phyloP scores from a whole-genome alignment of 75 land plant species.

The Pinus albicaulis region DNA sequence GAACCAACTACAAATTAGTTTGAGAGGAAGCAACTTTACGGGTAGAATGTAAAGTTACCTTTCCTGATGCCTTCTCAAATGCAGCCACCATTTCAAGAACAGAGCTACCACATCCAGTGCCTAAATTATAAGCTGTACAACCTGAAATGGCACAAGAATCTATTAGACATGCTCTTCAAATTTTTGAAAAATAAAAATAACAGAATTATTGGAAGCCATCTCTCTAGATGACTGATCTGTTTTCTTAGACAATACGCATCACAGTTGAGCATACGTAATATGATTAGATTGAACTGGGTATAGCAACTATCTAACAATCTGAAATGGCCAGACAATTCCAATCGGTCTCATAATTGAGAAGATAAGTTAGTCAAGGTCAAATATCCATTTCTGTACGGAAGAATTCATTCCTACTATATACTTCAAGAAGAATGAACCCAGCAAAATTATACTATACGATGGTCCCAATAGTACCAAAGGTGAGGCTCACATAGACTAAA shows the following conservation, averaged over 20 bases:
- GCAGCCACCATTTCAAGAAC: constrained; percentile 91
- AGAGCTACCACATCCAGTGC: constrained; percentile 86
- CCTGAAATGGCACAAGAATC: constrained; percentile 35
- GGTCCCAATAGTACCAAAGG: too few species aligned
- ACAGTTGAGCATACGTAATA: background rate
- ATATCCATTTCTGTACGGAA: too few species aligned
- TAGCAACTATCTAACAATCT: background rate
- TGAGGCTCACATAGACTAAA: too few species aligned
- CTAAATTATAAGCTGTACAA: constrained; percentile 79
- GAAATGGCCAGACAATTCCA: too few species aligned
- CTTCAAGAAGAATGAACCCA: too few species aligned
- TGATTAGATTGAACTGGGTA: background rate
- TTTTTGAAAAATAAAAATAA: background rate
- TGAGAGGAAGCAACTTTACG: background rate
- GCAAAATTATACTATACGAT: too few species aligned
- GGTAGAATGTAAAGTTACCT: constrained; percentile 35
- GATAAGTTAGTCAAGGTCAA: too few species aligned
- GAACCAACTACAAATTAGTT: constrained; percentile 4
- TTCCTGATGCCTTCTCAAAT: constrained; percentile 89
- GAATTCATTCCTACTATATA: too few species aligned
- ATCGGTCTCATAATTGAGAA: too few species aligned
- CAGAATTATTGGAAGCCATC: background rate
- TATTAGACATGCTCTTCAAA: background rate
- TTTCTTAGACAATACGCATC: background rate
- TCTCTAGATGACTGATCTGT: background rate